Evolutionary conservation across 2,329 filamentous ascomycete species (phyloP).

Genomic region (Penicillium palitans): DNA sequence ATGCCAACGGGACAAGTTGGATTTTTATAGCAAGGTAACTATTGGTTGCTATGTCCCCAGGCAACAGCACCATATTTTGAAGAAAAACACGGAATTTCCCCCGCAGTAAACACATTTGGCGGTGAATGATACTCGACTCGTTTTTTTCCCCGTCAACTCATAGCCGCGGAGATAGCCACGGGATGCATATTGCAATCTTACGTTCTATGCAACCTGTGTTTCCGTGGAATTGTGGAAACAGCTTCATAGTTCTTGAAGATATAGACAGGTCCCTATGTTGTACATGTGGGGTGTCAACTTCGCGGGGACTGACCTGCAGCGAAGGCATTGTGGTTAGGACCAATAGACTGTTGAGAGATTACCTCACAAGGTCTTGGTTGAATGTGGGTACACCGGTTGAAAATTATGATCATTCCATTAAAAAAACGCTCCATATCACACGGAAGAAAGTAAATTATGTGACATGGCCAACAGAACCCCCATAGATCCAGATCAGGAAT

Average conservation of each 20-base stretch:
- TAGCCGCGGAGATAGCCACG: not conserved
- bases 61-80: not conserved
- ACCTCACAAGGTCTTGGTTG: not conserved
- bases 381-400: not conserved
- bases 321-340: too few species aligned
- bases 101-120: constrained; percentile 19
- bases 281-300: not conserved
- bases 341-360: not conserved
- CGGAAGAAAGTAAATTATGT: constrained; percentile 9
- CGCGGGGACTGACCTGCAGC: not conserved
- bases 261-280: not conserved
- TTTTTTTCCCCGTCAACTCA: not conserved
- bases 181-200: not conserved
- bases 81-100: constrained; percentile 1
- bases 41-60: not conserved
- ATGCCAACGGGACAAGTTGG: not conserved
- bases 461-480: not conserved
- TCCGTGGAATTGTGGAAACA: not conserved
- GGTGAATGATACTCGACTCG: constrained; percentile 9
- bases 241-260: not conserved
- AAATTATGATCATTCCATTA: constrained; percentile 4
- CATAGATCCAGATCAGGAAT: not conserved
- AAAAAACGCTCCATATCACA: constrained; percentile 15
- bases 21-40: not conserved
- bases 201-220: too few species aligned